Evolutionary conservation across 1,139 yeast genomes (phyloP), one percentile per base, ranked within the genome.

Genomic region (Lodderomyces theae): DNA sequence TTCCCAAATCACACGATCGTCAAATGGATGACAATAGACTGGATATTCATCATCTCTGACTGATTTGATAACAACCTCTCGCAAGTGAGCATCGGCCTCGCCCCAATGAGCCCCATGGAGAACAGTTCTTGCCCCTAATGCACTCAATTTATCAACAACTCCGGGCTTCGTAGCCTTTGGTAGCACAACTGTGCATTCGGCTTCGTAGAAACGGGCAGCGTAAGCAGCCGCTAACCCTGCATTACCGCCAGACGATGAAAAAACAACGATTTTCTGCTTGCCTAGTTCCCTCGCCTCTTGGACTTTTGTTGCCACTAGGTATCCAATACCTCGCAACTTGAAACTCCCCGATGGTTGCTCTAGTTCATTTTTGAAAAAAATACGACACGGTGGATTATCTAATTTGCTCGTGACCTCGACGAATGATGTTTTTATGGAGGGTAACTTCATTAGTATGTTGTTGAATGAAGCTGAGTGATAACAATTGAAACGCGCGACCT

Each of bases 151-250:
- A 6, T 51, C 52, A 11, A 61, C 45, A 0, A 69, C 64, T 16
- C 54, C 53, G 2, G 51, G 48, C 42, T 60, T 63, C 16, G 70
- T 52, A 7, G 39, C 48, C 3, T 39, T 41, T 0, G 75, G 75
- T 3, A 69, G 56, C 2, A 66, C 72, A n/a, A 69, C 74, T 3
- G 72, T 67, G 43, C 75, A 68, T 30, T 50, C 45, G 3, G 66
- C 52, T 2, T 48, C 42, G 44, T 55, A 64, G 42, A 49, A 52
- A 21, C 51, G 46, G 2, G 68, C 58, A 41, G 64, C 60, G 42
- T 64, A 69, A 2, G 73, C 75, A 9, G 74, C 75, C 10, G 74
- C 73, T 35, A 69, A 53, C 0, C 74, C 75, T n/a, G 75, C 75
- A 48, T 69, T 69, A 5, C 74, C 75, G 6, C 74, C 75, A 35